Evolutionary conservation across 108 stramenopile species (phyloP), one percentile per base, ranked within the genome.

Genomic region (Skeletonema grethae): DNA sequence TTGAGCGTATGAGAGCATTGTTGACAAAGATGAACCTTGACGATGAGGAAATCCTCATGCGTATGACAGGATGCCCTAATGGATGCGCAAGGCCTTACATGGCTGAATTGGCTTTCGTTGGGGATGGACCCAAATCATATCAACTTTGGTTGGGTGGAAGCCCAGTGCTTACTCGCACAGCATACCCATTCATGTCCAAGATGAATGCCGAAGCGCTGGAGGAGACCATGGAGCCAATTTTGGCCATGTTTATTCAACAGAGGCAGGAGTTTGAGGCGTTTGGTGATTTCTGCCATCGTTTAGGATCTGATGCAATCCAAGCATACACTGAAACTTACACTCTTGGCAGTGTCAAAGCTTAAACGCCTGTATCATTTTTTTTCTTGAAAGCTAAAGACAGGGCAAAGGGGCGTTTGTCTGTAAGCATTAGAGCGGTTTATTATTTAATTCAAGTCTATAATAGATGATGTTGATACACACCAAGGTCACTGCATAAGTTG

Each of bases 61-160:
- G 98, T 28, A 97, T 97, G 97, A 98, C 97, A 7, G 98, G 98
- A 32, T 99, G 98, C 86, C 98, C 98, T 36, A 99, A 99, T 77
- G 98, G 98, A 22, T 99, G 98, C 67, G 97, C 97, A 8, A 82
- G 98, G 12, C 98, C 98, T 4, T 98, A 97, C 93, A 97, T 99
- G 98, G 98, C 98, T 35, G 98, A 99, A 82, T 73, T 99, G 25
- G 98, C 95, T 22, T 97, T 98, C 73, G 96, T 99, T 15, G 98
- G 98, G 18, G 97, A 98, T 75, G 97, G 97, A 41, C 87, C 96
- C 28, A 94, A 95, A 73, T 83, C 67, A 55, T 99, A 99, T 85
- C 94, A 97, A 70, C 61, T 99, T 2, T 98, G 96, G 96, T 76
- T 99, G 53, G 98, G 98, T 16, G 98, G 98, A 53, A 87, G 87